These are phyloP conservation scores for Akanthomyces lecanii DNA, from an alignment of 2,329 filamentous ascomycete species.

Conservation along the genomic window DNA sequence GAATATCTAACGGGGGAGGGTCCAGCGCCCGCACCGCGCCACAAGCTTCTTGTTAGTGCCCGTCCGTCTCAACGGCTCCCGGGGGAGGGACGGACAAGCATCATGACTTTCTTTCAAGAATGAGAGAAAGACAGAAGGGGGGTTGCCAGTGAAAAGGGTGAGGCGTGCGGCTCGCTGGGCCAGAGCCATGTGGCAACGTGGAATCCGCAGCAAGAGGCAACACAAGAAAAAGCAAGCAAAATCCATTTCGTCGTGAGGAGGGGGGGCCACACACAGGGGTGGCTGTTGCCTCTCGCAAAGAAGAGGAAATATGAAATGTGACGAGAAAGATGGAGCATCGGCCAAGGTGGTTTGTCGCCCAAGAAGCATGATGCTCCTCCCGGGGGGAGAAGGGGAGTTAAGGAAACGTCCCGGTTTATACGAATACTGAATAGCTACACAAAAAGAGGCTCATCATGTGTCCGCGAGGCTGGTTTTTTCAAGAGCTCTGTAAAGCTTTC, in stretches of 20 bases:
- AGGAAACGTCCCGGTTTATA: no score
- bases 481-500: no score
- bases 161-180: not conserved
- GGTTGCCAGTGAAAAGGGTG: not conserved
- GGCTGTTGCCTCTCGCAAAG: not conserved
- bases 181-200: conserved; percentile 1
- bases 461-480: no score
- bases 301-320: conserved; percentile 3
- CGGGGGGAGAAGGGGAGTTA: not conserved
- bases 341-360: not conserved
- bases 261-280: not conserved
- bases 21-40: no score
- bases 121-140: not conserved
- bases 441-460: no score
- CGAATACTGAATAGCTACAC: no score
- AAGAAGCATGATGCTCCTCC: not conserved
- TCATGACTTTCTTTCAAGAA: no score
- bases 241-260: not conserved
- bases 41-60: not conserved
- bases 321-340: conserved; percentile 14
- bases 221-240: not conserved
- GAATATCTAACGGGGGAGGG: not conserved
- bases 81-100: no score
- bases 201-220: not conserved
- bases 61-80: no score